These are phyloP conservation scores for Blastocystis sp. DNA, from an alignment of 352 stramenopile genomes.

Conservation along the genomic window DNA sequence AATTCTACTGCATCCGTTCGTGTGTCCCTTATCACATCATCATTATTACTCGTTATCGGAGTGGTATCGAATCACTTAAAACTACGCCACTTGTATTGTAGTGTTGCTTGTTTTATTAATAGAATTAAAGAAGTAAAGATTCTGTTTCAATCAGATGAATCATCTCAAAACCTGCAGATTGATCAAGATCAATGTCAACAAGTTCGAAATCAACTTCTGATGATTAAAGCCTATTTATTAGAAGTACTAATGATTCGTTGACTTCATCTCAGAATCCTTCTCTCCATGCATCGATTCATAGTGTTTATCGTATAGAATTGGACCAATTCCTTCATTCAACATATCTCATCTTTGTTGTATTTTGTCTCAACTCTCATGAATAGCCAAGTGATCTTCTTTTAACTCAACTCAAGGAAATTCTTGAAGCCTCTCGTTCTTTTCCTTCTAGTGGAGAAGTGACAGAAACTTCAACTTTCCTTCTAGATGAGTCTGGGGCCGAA, in stretches of 20 bases:
- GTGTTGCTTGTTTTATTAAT: neutral
- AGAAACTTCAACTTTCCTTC: neutral
- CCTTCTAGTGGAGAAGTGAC: neutral
- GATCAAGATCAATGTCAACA: neutral
- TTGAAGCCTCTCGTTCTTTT: neutral
- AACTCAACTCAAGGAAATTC: neutral
- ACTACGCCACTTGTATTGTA: neutral
- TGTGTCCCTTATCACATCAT: neutral
- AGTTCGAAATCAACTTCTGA: neutral
- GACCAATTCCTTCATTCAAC: neutral
- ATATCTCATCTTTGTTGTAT: neutral
- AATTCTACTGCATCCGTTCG: constrained; percentile 16
- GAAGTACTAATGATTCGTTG: neutral
- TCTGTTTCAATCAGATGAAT: neutral
- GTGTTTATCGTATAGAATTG: neutral
- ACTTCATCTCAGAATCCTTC: neutral
- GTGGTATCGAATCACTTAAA: neutral
- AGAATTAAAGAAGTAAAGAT: neutral
- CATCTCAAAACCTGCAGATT: neutral
- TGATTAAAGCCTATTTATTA: neutral
- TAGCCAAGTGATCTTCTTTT: neutral
- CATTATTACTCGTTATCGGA: neutral
- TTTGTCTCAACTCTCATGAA: neutral
- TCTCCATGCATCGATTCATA: neutral
- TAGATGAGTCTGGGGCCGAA: neutral